Evolutionary conservation across 805 yeast genomes (phyloP), one percentile per base, ranked within the genome.

Genomic region (Ogataea paraovalis): DNA sequence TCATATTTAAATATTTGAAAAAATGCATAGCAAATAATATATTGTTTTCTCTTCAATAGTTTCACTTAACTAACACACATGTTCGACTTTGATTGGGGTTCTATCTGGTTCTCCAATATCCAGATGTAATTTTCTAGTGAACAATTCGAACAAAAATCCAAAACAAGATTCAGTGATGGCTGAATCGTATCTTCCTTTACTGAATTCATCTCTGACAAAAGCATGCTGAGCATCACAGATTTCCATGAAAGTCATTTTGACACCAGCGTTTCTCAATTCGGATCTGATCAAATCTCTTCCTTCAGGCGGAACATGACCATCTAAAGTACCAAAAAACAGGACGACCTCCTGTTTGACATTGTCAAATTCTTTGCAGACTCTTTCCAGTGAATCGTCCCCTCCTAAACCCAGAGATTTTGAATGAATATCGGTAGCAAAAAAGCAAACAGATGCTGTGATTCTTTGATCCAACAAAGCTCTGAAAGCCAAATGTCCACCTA

Each of bases 101-200:
- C 80, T 82, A 45, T 78, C 87, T 52, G 71, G 72, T 16, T 78
- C 83, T 23, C 92, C 92, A 46, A 82, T 70, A 50, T 85, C 89
- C 34, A 79, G 70, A 64, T 76, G 79, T 65, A 87, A 73, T 55
- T 73, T 75, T 56, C 95, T 75, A 65, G 83, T 76, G 66, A 86
- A 87, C 62, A 85, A 71, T 59, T 87, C 94, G 44, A 75, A 71
- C 56, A 86, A 64, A 75, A 87, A 82, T 20, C 79, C 84, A 55
- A 82, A 68, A 59, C 92, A 83, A 27, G 80, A 70, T 53, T 74
- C 71, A 19, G 94, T 85, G 46, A 82, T 76, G 1, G 88, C 88
- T n/a, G 89, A 79, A 62, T 86, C 94, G 60, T 79, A 86, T 58
- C 94, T 72, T n/a, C 87, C 95, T 67, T 85, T 86, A 54, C 88